Base-by-base conservation (phyloP, 1,284 basidiomycete genomes). In the Termitomyces sp. region DNA sequence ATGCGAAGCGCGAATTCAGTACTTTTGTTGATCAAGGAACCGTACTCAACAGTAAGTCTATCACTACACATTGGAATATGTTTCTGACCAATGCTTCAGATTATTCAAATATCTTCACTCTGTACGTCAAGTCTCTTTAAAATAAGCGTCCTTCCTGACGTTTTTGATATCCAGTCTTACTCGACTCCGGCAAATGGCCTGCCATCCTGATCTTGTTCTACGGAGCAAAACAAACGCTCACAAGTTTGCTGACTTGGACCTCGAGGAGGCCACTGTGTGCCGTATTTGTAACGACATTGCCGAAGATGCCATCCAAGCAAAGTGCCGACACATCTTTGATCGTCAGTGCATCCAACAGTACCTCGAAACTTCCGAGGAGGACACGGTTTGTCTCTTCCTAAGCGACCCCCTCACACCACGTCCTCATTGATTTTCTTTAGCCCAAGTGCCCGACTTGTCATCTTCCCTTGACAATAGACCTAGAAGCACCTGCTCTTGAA, bases 361-460 rank as follows among this genome's bases (percentile, higher is more conserved):
- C 66, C 77, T 99, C 46, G 82, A 90, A 58, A 79, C 84, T 1
- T 81, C 84, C 16, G 78, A 86, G n/a, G 88, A 91, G 60, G 71
- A 78, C 44, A 78, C 74, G 37, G 93, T 91, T 58, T 49, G 31
- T 39, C 30, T 30, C 51, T 39, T 35, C 44, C 19, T 9, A 16
- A 13, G 3, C n/a, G 42, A 21, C 4, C 1, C 14, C 51, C 33
- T 43, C 13, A 13, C 2, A 21, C 10, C 18, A 30, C 13, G 28
- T 19, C 33, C 5, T 34, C 14, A 10, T 19, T n/a, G 3, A 18
- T 28, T 13, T 40, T 33, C 30, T 33, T 3, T 26, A 92, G 86
- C 96, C 97, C 19, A 85, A 87, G 49, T 99, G 97, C 66, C 97
- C 97, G 1, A 91, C 97, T 39, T 99, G 97, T 68, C 93, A 98